Base-by-base conservation (phyloP, 2,329 filamentous ascomycete species). In the Sporothrix luriei region DNA sequence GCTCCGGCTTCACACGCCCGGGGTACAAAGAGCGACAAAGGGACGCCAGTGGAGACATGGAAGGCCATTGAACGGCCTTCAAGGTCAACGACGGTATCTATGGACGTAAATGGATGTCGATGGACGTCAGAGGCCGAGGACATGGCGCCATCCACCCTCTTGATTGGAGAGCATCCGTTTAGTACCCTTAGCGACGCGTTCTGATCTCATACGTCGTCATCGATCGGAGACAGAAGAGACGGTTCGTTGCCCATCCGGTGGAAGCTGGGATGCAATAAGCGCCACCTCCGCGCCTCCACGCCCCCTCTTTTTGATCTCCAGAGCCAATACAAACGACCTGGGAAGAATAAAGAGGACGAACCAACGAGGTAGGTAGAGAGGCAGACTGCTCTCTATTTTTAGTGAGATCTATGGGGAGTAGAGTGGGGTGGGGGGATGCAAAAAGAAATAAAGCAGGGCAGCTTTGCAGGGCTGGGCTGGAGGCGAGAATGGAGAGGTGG, bases 181-280 rank as follows among this genome's bases (percentile, higher is more conserved):
- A 43, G 33, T n/a, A 24, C 48, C 21, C 19, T 43, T 54, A 19
- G 51, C 2, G 65, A 67, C 14, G 49, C 65, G 6, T 33, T 29
- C 65, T 57, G 49, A 67, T 67, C 65, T 67, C 65, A 67, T 67
- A 5, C 49, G n/a, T 55, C 65, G 65, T 67, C 65, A 67, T 67
- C 33, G 65, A 67, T 67, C 66, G 49, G 51, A 29, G 38, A 46
- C 43, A 62, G 38, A 7, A 33, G 6, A 33, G 9, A 7, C 33
- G n/a, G n/a, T 7, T 0, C 9, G 33, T 33, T 43, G 2, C 9
- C 19, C 49, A 21, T 24, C 14, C 14, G n/a, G 7, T 5, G 52
- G 13, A 13, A 33, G 14, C 26, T 33, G 29, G 5, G 52, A 55
- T 55, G 52, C 13, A 55, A 55, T 26, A 33, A 55, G 14, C 13